Evolutionary conservation across 169 alveolate genomes (phyloP).

Genomic region (Miamiensis avidus): DNA sequence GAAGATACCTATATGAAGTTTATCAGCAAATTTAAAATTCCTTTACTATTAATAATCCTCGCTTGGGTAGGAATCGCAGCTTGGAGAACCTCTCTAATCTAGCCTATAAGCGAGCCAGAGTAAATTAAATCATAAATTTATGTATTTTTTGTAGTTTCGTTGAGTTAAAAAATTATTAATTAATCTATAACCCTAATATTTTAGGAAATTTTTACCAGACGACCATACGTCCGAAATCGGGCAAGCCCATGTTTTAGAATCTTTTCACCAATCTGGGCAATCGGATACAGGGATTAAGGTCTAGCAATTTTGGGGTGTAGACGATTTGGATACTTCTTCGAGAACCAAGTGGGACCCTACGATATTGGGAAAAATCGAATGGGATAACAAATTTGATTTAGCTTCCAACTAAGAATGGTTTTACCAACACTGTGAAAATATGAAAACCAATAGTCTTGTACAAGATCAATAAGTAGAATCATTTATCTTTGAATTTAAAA

Average conservation of each 20-base stretch:
- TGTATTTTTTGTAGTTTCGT: too few species aligned
- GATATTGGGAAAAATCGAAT: background rate
- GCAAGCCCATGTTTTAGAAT: background rate
- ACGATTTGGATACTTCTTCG: background rate
- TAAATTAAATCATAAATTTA: too few species aligned
- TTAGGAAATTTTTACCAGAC: background rate
- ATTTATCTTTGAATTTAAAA: background rate
- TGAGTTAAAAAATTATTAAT: too few species aligned
- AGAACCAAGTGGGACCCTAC: background rate
- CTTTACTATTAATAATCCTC: too few species aligned
- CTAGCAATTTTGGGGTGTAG: background rate
- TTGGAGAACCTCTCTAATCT: background rate
- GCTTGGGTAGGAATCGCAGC: background rate
- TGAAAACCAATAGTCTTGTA: background rate
- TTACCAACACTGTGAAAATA: background rate
- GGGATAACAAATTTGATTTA: background rate
- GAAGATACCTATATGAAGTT: too few species aligned
- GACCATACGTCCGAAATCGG: background rate
- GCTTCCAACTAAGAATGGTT: background rate
- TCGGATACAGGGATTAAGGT: background rate
- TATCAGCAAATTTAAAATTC: too few species aligned
- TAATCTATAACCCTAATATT: too few species aligned
- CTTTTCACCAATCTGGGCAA: background rate
- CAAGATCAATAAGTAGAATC: background rate
- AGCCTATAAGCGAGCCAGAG: background rate